Base-by-base conservation (phyloP, 768 basidiomycete genomes). In the Imleria badia region DNA sequence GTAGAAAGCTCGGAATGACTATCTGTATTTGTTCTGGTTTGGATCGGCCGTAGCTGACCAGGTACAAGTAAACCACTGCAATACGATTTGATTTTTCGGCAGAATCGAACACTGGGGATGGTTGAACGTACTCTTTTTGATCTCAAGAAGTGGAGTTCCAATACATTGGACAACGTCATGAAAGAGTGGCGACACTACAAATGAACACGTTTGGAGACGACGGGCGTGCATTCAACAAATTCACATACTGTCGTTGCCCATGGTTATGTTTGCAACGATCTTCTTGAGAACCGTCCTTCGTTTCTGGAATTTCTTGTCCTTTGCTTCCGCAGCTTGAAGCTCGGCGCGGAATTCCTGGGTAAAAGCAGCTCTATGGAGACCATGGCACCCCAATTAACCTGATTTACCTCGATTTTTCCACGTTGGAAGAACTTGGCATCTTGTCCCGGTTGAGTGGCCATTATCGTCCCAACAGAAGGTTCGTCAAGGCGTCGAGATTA, bases 201-300 rank as follows among this genome's bases (percentile, higher is more conserved):
- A 50, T 57, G 63, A 59, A 42, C 23, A 59, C 60, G 55, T 60
- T 51, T 42, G 41, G 58, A 60, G 54, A 58, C 57, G 58, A 60
- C 56, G 48, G 39, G 26, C 11, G 38, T 38, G 40, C 40, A 35
- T 20, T 47, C 51, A 44, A 52, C 45, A 36, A n/a, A 58, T 56
- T 49, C 59, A 84, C 94, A 75, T 69, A 97, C 96, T 95, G 74
- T 98, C 95, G 68, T 94, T 97, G 41, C 97, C 97, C 95, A 99
- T 98, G 5, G 97, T 99, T 72, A 98, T 98, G 72, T 98, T 98
- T 39, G 97, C 97, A 13, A 98, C 94, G 56, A 98, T 89, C 78
- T 95, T 96, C 82, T 99, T 98, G 63, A 98, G 74, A 19, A 92
- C 89, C 0, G 85, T 94, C 81, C 94, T 98, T 64, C 94, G 83